Conservation (phyloP, 495 filamentous ascomycete species). For the Schizothecium vesticola region DNA sequence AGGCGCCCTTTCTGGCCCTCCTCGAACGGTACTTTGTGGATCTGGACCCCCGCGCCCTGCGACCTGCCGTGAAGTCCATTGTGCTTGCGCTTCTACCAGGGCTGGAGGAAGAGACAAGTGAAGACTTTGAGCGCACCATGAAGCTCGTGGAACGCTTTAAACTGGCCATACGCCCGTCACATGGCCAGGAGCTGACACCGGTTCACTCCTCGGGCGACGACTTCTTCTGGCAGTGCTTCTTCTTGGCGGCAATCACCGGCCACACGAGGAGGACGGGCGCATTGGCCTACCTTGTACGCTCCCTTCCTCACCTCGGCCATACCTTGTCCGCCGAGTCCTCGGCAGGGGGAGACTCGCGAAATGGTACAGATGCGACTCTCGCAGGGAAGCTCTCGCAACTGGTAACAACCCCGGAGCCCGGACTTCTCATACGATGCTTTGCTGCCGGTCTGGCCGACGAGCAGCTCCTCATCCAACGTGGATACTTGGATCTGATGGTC, state of each 20-base stretch:
- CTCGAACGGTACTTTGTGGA: slow-evolving; percentile 74
- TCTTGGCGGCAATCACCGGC: slow-evolving; percentile 86
- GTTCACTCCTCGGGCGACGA: slow-evolving; percentile 62
- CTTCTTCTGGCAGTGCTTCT: slow-evolving; percentile 98
- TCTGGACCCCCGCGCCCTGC: slow-evolving; percentile 61
- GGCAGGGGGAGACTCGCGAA: slow-evolving; percentile 10
- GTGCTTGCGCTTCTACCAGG: slow-evolving; percentile 82
- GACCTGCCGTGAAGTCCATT: slow-evolving; percentile 84
- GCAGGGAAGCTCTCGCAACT: slow-evolving; percentile 56
- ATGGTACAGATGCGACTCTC: slow-evolving; percentile 24
- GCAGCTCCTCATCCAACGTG: slow-evolving; percentile 85
- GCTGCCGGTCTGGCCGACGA: slow-evolving; percentile 84
- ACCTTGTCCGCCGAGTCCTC: slow-evolving; percentile 24
- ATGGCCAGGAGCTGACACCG: slow-evolving; percentile 43
- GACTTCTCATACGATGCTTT: slow-evolving; percentile 83
- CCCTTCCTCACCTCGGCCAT: slow-evolving; percentile 66
- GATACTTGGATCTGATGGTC: slow-evolving; percentile 88
- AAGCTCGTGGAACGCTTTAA: slow-evolving; percentile 73
- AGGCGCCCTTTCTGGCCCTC: slow-evolving; percentile 75
- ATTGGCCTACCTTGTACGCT: slow-evolving; percentile 74
- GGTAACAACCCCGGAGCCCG: slow-evolving; percentile 87
- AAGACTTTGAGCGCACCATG: slow-evolving; percentile 89
- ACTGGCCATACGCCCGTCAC: slow-evolving; percentile 51
- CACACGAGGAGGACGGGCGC: slow-evolving; percentile 76
- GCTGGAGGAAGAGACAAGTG: slow-evolving; percentile 90